Evolutionary conservation across 1,284 basidiomycete species (phyloP), one percentile per base, ranked within the genome.

Genomic region (Boletus semigastroideus): DNA sequence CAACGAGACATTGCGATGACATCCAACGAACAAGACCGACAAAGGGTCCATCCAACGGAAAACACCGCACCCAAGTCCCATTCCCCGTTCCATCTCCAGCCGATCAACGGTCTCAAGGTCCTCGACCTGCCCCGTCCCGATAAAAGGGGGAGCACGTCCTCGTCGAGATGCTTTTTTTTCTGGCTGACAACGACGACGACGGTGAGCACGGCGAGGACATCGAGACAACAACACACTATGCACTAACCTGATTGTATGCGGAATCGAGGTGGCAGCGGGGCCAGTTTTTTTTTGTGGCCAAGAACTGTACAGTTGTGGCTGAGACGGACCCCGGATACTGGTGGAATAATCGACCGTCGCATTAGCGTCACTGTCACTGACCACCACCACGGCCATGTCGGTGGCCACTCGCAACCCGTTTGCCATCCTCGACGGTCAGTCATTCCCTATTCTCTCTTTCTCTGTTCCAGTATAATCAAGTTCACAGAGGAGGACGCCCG

Each of bases 101-200:
- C 76, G 71, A 74, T 68, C 79, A 84, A 91, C 88, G 88, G 84
- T 90, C 88, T 85, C 87, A 78, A 83, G 76, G 80, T 90, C 88
- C 80, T 89, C 79, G 84, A 87, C 76, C 80, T 76, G 74, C 85
- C 63, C 80, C 80, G 77, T 86, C 84, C 83, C 72, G 57, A 22
- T 58, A 55, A 34, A 60, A 72, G 84, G 87, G 80, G 84, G 80
- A 79, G 31, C 83, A 74, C 74, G 72, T 83, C 87, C 62, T 90
- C 84, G 77, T 84, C 80, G 84, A 90, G 88, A 90, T 90, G 88
- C 88, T 90, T 91, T 90, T 22, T 88, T 83, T 67, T 74, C n/a
- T 68, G 78, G 80, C 86, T 87, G 59, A 17, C 44, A 17, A 7
- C 4, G 13, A 1, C 44, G 17, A 7, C 4, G 13, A 1, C 10